Percentiles rank a stretch among this genome's conserved stretches.
These are phyloP conservation scores for Colletotrichum sp. DNA, from an alignment of 2,329 filamentous ascomycete genomes.

Conservation along the genomic window DNA sequence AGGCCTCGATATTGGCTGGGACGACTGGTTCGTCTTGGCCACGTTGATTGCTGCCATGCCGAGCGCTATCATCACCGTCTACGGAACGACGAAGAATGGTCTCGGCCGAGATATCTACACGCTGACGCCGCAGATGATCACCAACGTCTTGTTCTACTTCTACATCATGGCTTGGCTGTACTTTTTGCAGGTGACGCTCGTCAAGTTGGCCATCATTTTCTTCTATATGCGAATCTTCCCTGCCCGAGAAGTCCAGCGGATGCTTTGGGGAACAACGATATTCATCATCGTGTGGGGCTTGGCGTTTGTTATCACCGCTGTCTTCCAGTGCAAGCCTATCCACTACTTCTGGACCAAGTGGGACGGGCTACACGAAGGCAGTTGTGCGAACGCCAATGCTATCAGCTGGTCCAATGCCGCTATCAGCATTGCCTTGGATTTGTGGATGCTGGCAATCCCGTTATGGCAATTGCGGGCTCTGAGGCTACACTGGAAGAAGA, in stretches of 20 bases:
- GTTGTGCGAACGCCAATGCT: conserved; percentile 49
- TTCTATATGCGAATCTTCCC: conserved; percentile 60
- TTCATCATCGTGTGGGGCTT: conserved; percentile 40
- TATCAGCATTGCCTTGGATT: conserved; percentile 52
- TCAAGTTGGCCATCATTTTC: conserved; percentile 53
- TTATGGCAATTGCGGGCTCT: conserved; percentile 43
- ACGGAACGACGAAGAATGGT: conserved; percentile 36
- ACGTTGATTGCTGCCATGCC: conserved; percentile 31
- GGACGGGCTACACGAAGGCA: conserved; percentile 49
- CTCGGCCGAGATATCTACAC: conserved; percentile 53
- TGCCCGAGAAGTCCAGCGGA: conserved; percentile 30
- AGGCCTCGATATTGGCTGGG: conserved; percentile 35
- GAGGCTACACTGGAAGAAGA: conserved; percentile 47
- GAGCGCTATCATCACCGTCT: conserved; percentile 32
- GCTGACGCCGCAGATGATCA: conserved; percentile 41
- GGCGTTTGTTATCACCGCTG: conserved; percentile 40
- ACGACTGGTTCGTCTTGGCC: conserved; percentile 39
- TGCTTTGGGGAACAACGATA: conserved; percentile 42
- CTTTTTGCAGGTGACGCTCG: conserved; percentile 44
- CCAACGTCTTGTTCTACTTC: conserved; percentile 41
- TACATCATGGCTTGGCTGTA: conserved; percentile 46
- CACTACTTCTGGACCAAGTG: conserved; percentile 55
- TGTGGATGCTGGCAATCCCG: conserved; percentile 53
- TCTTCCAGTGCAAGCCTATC: conserved; percentile 55
- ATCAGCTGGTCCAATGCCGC: conserved; percentile 52